These are phyloP conservation scores for Neopestalotiopsis rosae DNA, from an alignment of 2,329 filamentous ascomycete species.

Conservation along the genomic window DNA sequence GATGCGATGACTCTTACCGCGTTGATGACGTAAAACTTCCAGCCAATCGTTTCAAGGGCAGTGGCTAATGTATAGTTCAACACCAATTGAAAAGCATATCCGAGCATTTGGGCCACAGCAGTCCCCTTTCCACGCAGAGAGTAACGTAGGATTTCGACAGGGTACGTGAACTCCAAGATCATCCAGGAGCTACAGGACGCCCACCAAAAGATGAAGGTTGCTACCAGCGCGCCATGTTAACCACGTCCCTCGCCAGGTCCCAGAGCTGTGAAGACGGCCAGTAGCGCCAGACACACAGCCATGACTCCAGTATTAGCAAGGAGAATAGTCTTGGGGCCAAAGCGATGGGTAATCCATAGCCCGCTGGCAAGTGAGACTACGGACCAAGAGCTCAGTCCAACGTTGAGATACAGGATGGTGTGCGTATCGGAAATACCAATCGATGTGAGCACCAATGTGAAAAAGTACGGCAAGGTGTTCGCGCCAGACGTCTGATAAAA, in stretches of 20 bases:
- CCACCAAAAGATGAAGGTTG: slow-evolving; percentile 11
- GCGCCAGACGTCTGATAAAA: slow-evolving; percentile 14
- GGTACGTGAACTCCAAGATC: slow-evolving; percentile 15
- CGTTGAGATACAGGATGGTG: background rate
- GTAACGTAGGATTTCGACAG: slow-evolving; percentile 6
- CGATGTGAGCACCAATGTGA: background rate
- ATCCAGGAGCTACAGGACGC: slow-evolving; percentile 13
- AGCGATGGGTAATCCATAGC: background rate
- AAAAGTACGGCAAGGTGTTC: slow-evolving; percentile 11
- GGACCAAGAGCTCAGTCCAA: background rate
- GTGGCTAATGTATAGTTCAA: slow-evolving; percentile 9
- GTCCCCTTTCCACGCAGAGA: background rate
- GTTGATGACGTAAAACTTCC: slow-evolving; percentile 14
- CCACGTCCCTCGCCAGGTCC: background rate
- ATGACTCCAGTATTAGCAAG: background rate
- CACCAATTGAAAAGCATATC: background rate
- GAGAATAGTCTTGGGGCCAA: background rate
- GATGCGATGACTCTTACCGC: background rate
- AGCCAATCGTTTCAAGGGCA: background rate
- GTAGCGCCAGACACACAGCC: background rate
- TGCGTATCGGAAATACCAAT: background rate
- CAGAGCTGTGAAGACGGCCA: background rate
- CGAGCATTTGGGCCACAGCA: slow-evolving; percentile 1
- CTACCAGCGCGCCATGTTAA: background rate
- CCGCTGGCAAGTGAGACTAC: background rate